Conservation (phyloP, 2,329 filamentous ascomycete genomes). For the Phaeoacremonium minimum region DNA sequence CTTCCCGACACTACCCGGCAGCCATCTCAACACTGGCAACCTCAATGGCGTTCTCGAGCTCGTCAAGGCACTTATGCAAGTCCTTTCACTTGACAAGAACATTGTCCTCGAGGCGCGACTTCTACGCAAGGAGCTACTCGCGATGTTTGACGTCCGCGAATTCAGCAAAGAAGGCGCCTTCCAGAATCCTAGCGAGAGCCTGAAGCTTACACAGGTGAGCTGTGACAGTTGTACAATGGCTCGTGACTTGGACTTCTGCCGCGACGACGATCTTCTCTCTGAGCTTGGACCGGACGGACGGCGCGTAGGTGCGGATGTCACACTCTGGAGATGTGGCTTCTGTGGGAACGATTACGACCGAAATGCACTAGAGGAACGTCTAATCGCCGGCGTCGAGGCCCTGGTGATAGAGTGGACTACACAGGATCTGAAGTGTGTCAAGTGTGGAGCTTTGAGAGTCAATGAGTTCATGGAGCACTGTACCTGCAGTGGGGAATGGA, state of each 20-base stretch:
- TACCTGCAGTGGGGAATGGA: constrained; percentile 85
- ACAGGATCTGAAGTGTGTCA: constrained; percentile 80
- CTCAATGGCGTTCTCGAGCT: constrained; percentile 80
- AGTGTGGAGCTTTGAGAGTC: constrained; percentile 67
- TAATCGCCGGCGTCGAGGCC: constrained; percentile 73
- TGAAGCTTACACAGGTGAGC: constrained; percentile 71
- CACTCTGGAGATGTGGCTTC: constrained; percentile 70
- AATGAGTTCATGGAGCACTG: constrained; percentile 99
- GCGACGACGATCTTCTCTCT: constrained; percentile 76
- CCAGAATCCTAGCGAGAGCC: constrained; percentile 73
- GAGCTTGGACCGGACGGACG: constrained; percentile 23
- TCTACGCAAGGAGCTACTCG: constrained; percentile 82
- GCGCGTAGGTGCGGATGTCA: constrained; percentile 20
- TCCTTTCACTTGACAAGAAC: constrained; percentile 84
- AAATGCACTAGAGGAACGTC: constrained; percentile 76
- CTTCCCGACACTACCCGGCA: constrained; percentile 77
- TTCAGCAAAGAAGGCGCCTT: constrained; percentile 88
- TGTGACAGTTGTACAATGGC: constrained; percentile 89
- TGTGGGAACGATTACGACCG: constrained; percentile 74
- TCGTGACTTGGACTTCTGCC: constrained; percentile 86
- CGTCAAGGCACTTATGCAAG: constrained; percentile 89
- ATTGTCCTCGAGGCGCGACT: constrained; percentile 84
- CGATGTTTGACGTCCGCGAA: constrained; percentile 89
- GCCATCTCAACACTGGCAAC: constrained; percentile 40
- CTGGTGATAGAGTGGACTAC: constrained; percentile 76